Percentiles rank a stretch among this genome's conserved stretches.
Conservation (phyloP, 352 stramenopile species). For the Globisporangium uncinulatum region DNA sequence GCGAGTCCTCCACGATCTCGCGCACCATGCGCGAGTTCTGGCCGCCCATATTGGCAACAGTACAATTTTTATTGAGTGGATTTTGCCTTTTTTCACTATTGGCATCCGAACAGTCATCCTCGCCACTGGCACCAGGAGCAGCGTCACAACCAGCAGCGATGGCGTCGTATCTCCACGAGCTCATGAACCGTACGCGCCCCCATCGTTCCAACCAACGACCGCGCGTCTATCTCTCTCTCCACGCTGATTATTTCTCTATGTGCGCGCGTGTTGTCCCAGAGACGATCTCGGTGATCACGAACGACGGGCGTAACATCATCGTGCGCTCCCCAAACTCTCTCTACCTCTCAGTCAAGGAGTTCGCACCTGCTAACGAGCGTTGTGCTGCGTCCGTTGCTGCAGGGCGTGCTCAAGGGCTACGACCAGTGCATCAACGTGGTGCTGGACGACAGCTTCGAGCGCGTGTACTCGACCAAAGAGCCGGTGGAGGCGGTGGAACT, state of each 20-base stretch:
- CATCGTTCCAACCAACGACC: background rate
- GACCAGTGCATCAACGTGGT: conserved; percentile 93
- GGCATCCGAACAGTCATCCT: conserved; percentile 3
- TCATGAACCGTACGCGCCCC: conserved; percentile 68
- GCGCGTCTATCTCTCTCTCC: background rate
- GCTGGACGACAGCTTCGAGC: conserved; percentile 91
- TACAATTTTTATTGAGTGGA: background rate
- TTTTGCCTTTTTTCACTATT: background rate
- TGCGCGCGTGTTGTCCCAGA: conserved; percentile 25
- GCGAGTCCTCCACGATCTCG: conserved; percentile 71
- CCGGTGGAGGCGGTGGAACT: conserved; percentile 88
- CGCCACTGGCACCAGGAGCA: conserved; percentile 3
- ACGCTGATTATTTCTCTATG: background rate
- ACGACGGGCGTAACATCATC: conserved; percentile 93
- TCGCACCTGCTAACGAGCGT: too few relatives aligned
- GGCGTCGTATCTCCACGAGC: conserved; percentile 78
- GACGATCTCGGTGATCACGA: conserved; percentile 91
- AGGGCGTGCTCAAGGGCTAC: conserved; percentile 89
- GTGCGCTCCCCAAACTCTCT: conserved; percentile 26
- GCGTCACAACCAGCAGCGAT: conserved; percentile 26
- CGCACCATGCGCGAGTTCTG: conserved; percentile 77
- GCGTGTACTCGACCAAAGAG: conserved; percentile 88
- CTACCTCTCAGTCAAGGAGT: background rate
- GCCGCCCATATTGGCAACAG: conserved; percentile 46
- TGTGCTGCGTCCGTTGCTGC: conserved; percentile 3